A percentile compares a stretch with the other conserved stretches of the same genome.
These are phyloP conservation scores for Medicago truncatula DNA, from an alignment of 306 rosid species.

Conservation along the genomic window MtrunA17r5.0-ANR NC_053048.1:31359501-31360000, in stretches of 20 bases:
- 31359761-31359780: conserved; percentile 4
- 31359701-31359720: not conserved
- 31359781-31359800: not conserved
- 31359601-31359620: too few relatives aligned
- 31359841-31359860: conserved; percentile 20
- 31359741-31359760: conserved; percentile 5
- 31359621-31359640: too few relatives aligned
- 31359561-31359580: not conserved
- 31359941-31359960: too few relatives aligned
- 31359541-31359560: not conserved
- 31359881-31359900: not conserved
- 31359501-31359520: not conserved
- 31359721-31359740: conserved; percentile 27
- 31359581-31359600: too few relatives aligned
- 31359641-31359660: too few relatives aligned
- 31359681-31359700: too few relatives aligned
- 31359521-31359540: not conserved
- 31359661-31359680: too few relatives aligned
- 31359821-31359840: conserved; percentile 35
- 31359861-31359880: not conserved
- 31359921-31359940: too few relatives aligned
- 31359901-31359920: too few relatives aligned
- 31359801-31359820: conserved; percentile 10
- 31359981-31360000: too few relatives aligned
- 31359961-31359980: too few relatives aligned